phyloP scores from a whole-genome alignment of 2,329 filamentous ascomycete genomes.

The Aspergillus sojae region DNA sequence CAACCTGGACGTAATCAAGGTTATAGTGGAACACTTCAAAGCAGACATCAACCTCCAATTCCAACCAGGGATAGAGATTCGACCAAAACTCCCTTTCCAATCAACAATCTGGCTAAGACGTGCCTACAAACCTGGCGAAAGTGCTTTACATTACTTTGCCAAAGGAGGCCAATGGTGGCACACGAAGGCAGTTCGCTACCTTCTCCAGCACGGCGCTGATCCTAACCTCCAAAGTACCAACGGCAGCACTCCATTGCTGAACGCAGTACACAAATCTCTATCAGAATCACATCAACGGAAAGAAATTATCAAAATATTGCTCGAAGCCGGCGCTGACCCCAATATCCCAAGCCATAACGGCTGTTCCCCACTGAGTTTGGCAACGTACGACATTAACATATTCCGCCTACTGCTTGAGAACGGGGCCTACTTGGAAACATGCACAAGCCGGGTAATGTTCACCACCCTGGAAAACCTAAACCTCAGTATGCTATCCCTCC shows the following conservation, averaged over 20 bases:
- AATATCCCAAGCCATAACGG: constrained; percentile 20
- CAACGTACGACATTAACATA: constrained; percentile 12
- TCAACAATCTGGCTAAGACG: constrained; percentile 5
- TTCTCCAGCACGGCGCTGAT: constrained; percentile 21
- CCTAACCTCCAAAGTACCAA: constrained; percentile 14
- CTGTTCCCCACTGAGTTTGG: constrained; percentile 17
- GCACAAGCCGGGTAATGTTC: constrained; percentile 6
- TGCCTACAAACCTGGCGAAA: constrained; percentile 22
- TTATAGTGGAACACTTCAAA: constrained; percentile 21
- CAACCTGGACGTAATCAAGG: constrained; percentile 21
- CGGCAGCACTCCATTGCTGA: constrained; percentile 2
- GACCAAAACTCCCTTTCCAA: constrained; percentile 14
- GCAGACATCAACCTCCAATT: constrained; percentile 21
- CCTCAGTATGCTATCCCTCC: constrained; percentile 5
- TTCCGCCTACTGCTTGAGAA: constrained; percentile 17
- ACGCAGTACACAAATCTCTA: neutral
- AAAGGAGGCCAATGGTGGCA: constrained; percentile 26
- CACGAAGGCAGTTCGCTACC: constrained; percentile 18
- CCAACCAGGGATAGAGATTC: constrained; percentile 5
- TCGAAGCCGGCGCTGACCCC: constrained; percentile 21
- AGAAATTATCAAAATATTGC: constrained; percentile 15
- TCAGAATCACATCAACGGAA: constrained; percentile 16
- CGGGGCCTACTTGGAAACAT: constrained; percentile 17
- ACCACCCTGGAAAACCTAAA: constrained; percentile 13
- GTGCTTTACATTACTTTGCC: constrained; percentile 21